A percentile compares a stretch with the other conserved stretches of the same genome.
phyloP scores from a whole-genome alignment of 345 rosid species.

The Citrus australasica region DNA sequence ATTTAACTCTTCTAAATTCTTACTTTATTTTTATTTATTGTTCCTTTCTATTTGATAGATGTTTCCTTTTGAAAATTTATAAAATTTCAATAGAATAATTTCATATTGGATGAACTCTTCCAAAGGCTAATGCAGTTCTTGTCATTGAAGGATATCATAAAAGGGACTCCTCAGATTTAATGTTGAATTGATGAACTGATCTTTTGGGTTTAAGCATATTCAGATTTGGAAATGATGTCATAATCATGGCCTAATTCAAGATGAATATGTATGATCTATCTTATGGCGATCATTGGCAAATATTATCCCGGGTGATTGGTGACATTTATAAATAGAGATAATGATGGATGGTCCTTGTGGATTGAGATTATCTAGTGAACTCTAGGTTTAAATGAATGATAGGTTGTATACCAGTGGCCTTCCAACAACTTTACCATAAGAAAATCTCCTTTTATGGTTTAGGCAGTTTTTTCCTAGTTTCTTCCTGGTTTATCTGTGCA shows the following conservation, averaged over 20 bases:
- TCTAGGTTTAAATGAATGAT: not conserved
- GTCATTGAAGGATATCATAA: not conserved
- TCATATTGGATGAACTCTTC: not conserved
- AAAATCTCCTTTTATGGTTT: slow-evolving; percentile 2
- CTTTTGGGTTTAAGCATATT: not conserved
- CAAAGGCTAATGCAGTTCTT: not conserved
- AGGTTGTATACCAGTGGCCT: slow-evolving; percentile 4
- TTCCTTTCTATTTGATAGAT: not conserved
- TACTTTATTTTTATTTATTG: not conserved
- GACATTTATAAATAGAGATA: not conserved
- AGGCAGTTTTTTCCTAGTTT: not conserved
- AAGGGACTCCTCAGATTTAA: not conserved
- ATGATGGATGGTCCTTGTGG: slow-evolving; percentile 1
- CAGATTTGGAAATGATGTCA: not conserved
- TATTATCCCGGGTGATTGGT: not conserved
- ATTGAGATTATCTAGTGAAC: slow-evolving; percentile 1
- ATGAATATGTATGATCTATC: not conserved
- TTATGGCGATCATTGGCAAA: not conserved
- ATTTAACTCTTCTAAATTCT: slow-evolving; percentile 2
- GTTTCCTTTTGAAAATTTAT: not conserved
- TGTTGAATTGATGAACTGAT: too few species aligned
- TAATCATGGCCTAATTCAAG: not conserved
- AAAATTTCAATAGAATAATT: not conserved
- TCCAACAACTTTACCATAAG: slow-evolving; percentile 9
- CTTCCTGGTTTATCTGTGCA: not conserved